phyloP scores from a whole-genome alignment of 2,329 filamentous ascomycete species.

The Nakataea oryzae region DNA sequence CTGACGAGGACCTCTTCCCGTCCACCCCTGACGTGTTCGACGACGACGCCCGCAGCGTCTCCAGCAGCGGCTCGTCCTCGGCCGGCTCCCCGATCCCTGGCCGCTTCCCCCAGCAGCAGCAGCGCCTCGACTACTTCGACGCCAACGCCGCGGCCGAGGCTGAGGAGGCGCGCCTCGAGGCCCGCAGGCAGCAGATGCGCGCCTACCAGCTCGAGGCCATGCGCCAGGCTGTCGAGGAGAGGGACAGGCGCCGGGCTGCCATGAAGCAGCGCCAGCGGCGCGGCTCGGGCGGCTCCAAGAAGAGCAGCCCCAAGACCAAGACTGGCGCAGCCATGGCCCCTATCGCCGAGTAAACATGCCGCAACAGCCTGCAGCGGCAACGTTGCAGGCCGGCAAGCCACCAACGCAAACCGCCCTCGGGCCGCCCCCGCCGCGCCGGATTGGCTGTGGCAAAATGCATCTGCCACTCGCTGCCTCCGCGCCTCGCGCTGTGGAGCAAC shows the following conservation, averaged over 20 bases:
- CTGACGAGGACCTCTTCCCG: conserved; percentile 53
- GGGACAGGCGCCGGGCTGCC: conserved; percentile 38
- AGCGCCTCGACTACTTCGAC: conserved; percentile 7
- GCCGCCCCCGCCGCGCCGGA: background rate
- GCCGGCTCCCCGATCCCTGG: background rate
- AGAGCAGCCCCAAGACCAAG: conserved; percentile 40
- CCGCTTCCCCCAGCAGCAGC: conserved; percentile 16
- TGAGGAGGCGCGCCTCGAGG: conserved; percentile 33
- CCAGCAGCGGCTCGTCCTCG: conserved; percentile 27
- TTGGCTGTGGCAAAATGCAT: too few species aligned
- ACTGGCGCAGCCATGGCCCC: conserved; percentile 34
- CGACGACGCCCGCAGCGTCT: conserved; percentile 37
- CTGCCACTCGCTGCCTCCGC: background rate
- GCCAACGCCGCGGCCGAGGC: conserved; percentile 20
- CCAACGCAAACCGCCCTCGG: background rate
- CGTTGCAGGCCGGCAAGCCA: background rate
- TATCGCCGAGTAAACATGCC: conserved; percentile 33
- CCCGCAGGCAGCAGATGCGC: conserved; percentile 38
- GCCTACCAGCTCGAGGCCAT: conserved; percentile 42
- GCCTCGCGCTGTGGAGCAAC: background rate
- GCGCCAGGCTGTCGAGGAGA: conserved; percentile 38
- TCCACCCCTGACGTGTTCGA: conserved; percentile 36
- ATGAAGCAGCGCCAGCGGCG: conserved; percentile 25
- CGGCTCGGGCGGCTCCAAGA: conserved; percentile 26
- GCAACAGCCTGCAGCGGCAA: background rate